Conservation (phyloP, 2,329 filamentous ascomycete species). For the Emericellopsis cladophorae region DNA sequence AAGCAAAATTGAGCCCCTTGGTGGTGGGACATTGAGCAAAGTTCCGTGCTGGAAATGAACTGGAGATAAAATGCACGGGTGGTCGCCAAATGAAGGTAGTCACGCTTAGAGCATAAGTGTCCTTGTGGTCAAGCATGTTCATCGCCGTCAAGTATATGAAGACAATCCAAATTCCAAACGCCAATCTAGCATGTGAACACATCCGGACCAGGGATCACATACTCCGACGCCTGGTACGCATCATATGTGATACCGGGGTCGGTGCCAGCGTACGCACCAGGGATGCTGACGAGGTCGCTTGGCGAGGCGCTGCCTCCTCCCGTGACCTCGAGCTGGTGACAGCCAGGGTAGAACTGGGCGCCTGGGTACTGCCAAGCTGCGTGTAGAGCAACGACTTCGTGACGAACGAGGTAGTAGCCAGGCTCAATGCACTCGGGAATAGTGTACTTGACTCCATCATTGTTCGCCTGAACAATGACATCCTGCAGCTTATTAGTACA, state of each 20-base stretch:
- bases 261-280: slow-evolving; percentile 35
- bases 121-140: too few relatives aligned
- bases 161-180: not conserved
- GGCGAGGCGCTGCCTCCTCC: slow-evolving; percentile 31
- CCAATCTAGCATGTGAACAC: slow-evolving; percentile 29
- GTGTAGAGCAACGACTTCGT: slow-evolving; percentile 45
- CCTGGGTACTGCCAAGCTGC: slow-evolving; percentile 33
- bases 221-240: slow-evolving; percentile 30
- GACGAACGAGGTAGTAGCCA: slow-evolving; percentile 45
- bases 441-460: slow-evolving; percentile 33
- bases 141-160: too few relatives aligned
- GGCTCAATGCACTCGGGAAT: slow-evolving; percentile 37
- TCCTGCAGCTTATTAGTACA: slow-evolving; percentile 12
- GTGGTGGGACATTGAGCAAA: too few relatives aligned
- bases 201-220: slow-evolving; percentile 32
- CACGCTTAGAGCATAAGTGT: too few relatives aligned
- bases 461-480: slow-evolving; percentile 30
- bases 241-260: slow-evolving; percentile 41
- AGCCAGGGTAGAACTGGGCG: slow-evolving; percentile 44
- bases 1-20: too few relatives aligned
- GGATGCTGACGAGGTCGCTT: slow-evolving; percentile 32
- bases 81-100: too few relatives aligned
- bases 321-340: slow-evolving; percentile 42
- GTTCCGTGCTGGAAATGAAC: too few relatives aligned
- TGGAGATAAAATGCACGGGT: too few relatives aligned